phyloP scores from a whole-genome alignment of 23 red algal genomes.

The Gracilaria gracilis region DNA sequence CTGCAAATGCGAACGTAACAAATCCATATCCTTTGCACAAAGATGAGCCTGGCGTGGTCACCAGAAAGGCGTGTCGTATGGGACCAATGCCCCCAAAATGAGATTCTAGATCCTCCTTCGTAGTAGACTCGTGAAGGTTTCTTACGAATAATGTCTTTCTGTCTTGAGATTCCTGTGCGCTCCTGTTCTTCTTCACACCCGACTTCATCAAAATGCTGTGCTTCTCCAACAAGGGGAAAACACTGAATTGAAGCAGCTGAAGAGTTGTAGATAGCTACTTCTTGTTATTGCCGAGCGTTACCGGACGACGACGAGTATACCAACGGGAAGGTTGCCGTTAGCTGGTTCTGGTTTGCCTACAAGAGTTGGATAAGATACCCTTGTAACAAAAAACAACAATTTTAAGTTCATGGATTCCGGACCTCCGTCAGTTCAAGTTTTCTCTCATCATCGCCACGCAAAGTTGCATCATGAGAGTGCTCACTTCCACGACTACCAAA shows the following conservation, averaged over 20 bases:
- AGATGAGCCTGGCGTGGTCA: constrained; percentile 42
- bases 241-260: too few relatives aligned
- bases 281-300: too few relatives aligned
- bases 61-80: constrained; percentile 64
- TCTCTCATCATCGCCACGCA: too few relatives aligned
- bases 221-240: too few relatives aligned
- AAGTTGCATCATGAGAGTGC: too few relatives aligned
- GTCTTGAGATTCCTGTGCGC: background rate
- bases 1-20: constrained; percentile 71
- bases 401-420: too few relatives aligned
- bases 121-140: constrained; percentile 46
- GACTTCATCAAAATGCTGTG: background rate
- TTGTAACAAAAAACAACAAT: background rate
- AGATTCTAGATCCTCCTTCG: constrained; percentile 51
- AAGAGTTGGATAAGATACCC: background rate
- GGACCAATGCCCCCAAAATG: constrained; percentile 74
- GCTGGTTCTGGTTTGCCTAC: too few relatives aligned
- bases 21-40: constrained; percentile 80
- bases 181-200: background rate
- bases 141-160: constrained; percentile 74
- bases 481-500: too few relatives aligned
- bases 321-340: too few relatives aligned
- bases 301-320: too few relatives aligned
- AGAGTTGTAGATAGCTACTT: too few relatives aligned
- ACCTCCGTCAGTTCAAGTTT: too few relatives aligned